Evolutionary conservation across 768 basidiomycete genomes (phyloP).

Genomic region (Psilocybe sp.): DNA sequence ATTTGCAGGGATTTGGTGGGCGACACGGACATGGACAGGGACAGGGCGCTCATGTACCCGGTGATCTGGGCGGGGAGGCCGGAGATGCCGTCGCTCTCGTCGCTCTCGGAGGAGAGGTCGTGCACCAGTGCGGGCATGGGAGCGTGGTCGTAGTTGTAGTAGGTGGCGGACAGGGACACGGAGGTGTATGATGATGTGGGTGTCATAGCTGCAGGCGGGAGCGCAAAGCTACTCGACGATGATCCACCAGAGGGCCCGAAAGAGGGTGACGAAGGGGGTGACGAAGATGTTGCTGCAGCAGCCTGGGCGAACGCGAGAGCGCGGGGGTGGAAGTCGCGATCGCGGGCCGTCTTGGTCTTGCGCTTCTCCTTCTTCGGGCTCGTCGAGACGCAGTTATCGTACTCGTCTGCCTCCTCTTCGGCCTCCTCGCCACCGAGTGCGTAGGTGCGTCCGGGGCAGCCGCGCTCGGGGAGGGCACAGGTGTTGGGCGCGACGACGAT

Average conservation of each 20-base stretch:
- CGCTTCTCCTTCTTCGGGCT: constrained; percentile 1
- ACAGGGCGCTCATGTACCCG: not conserved
- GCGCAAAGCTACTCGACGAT: no score
- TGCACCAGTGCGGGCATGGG: constrained; percentile 52
- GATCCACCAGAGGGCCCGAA: no score
- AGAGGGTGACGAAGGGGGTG: no score
- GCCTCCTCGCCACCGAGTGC: constrained; percentile 27
- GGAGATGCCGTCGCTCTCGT: constrained; percentile 58
- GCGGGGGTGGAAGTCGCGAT: constrained; percentile 46
- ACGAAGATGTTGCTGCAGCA: no score
- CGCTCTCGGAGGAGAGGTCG: constrained; percentile 61
- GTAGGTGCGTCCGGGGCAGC: constrained; percentile 73
- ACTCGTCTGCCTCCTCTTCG: constrained; percentile 21
- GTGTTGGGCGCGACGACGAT: constrained; percentile 70
- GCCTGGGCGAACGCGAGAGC: constrained; percentile 27
- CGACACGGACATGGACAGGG: not conserved
- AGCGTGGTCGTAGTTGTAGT: not conserved
- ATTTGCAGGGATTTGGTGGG: constrained; percentile 23
- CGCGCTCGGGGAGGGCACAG: constrained; percentile 77
- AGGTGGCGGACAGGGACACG: no score
- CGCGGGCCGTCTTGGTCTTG: constrained; percentile 14
- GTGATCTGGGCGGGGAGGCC: constrained; percentile 24
- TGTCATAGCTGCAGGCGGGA: no score
- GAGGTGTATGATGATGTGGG: no score
- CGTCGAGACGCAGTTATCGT: constrained; percentile 12